These are phyloP conservation scores for Epicoccum nigrum DNA, from an alignment of 2,329 filamentous ascomycete genomes.

Conservation along the genomic window DNA sequence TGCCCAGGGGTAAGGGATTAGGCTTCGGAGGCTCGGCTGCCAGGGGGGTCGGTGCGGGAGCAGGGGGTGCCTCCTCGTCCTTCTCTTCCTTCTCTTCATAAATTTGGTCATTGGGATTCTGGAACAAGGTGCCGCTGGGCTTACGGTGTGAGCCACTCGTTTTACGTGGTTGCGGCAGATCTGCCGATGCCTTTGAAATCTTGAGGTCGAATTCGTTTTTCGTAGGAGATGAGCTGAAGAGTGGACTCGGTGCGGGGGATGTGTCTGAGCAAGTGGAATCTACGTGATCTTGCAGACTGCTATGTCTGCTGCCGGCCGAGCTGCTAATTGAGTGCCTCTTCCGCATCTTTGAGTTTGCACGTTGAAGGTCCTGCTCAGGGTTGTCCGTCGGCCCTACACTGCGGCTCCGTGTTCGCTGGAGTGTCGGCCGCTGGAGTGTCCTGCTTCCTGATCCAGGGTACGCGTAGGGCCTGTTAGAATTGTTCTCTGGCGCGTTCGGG, in stretches of 20 bases:
- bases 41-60: conserved; percentile 35
- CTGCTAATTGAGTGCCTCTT: conserved; percentile 48
- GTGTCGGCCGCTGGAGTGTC: conserved; percentile 65
- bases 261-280: conserved; percentile 40
- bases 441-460: conserved; percentile 60
- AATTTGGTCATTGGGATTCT: conserved; percentile 75
- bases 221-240: conserved; percentile 29
- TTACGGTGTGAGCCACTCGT: conserved; percentile 73
- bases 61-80: conserved; percentile 53
- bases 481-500: conserved; percentile 68
- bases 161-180: conserved; percentile 52
- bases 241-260: conserved; percentile 26
- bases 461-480: conserved; percentile 53
- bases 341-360: conserved; percentile 40
- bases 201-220: conserved; percentile 26
- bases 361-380: conserved; percentile 40
- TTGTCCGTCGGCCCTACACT: conserved; percentile 44
- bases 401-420: conserved; percentile 68
- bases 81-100: conserved; percentile 92
- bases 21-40: conserved; percentile 39
- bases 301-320: conserved; percentile 40
- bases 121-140: conserved; percentile 72
- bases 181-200: conserved; percentile 38
- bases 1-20: conserved; percentile 52
- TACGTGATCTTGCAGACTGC: conserved; percentile 47